Base-by-base conservation (phyloP, 1,284 basidiomycete species). In the Ustilago loliicola region DNA sequence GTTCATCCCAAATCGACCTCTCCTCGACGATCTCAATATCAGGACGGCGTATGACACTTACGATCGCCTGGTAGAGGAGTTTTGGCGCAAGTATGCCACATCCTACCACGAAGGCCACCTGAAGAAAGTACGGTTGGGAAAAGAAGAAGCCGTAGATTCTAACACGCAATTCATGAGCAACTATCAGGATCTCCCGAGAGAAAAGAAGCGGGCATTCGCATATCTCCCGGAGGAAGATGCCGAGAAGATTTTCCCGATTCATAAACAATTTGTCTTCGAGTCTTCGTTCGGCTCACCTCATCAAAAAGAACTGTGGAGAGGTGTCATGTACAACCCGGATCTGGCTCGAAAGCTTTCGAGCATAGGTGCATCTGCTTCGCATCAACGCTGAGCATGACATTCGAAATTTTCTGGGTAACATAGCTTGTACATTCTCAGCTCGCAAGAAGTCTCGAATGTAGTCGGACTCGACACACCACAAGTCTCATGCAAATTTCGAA, bases 121-220 rank as follows among this genome's bases (percentile, higher is more conserved):
- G 17, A 58, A 48, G 42, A n/a, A 25, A 6, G 36, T n/a, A 6
- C 25, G 25, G 3, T 19, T 45, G 13, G 17, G 19, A 15, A 30
- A 4, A 51, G 29, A 27, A 30, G 15, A 27, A 30, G 29, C 13
- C 25, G 23, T 10, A 9, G 45, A 47, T 17, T 21, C 3, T 29
- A 9, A 6, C 34, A 38, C 13, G 10, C 8, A 23, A 2, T 47
- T 47, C n/a, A 3, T 6, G 23, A 47, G 19, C 34, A 38, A 13
- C 13, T 68, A 34, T 27, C 7, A 23, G 2, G 50, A 69, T 2
- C 51, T 69, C 4, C 60, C 60, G 15, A 9, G 27, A 3, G 66
- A 69, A 15, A 51, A 52, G 36, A 61, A 42, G 25, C 23, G 8
- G 15, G 50, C 25, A 5, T 42, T 61, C 17, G n/a, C 36, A 1